Evolutionary conservation across 1,284 basidiomycete genomes (phyloP).

Genomic region (Garcileccinum viscosum): DNA sequence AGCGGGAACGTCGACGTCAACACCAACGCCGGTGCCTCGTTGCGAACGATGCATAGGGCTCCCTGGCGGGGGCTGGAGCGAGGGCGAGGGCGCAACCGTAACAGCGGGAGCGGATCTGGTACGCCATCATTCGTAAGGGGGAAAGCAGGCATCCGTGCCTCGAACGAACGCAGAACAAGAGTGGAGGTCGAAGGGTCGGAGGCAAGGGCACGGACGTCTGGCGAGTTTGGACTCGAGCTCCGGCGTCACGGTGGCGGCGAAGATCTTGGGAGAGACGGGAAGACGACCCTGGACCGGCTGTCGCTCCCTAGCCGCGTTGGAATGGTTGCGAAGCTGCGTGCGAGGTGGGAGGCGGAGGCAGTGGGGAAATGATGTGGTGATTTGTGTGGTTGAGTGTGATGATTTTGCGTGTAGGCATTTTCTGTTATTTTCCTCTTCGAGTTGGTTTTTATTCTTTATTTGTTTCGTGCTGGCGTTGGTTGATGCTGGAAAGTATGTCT

Average conservation of each 20-base stretch:
- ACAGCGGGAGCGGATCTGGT: not conserved
- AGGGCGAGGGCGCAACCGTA: not conserved
- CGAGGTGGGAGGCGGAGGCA: constrained; percentile 24
- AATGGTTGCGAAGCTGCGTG: constrained; percentile 30
- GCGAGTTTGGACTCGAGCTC: not conserved
- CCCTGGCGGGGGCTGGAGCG: not conserved
- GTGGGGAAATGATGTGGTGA: not conserved
- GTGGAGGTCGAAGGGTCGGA: constrained; percentile 13
- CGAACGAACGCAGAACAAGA: constrained; percentile 4
- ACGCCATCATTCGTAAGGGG: constrained; percentile 6
- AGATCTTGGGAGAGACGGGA: not conserved
- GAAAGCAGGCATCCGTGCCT: not conserved
- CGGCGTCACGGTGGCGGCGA: not conserved
- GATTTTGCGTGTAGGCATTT: not conserved
- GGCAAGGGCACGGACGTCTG: not conserved
- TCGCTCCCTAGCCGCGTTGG: constrained; percentile 12
- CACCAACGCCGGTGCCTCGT: not conserved
- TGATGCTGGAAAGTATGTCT: not conserved
- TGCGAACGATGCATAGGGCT: not conserved
- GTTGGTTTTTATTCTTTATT: not conserved
- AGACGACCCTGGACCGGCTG: not conserved
- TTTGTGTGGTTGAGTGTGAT: not conserved
- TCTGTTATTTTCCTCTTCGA: not conserved
- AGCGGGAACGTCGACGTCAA: not conserved
- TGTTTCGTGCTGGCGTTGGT: not conserved